Evolutionary conservation across 2,329 filamentous ascomycete genomes (phyloP).

Genomic region (Trichothecium sympodiale): DNA sequence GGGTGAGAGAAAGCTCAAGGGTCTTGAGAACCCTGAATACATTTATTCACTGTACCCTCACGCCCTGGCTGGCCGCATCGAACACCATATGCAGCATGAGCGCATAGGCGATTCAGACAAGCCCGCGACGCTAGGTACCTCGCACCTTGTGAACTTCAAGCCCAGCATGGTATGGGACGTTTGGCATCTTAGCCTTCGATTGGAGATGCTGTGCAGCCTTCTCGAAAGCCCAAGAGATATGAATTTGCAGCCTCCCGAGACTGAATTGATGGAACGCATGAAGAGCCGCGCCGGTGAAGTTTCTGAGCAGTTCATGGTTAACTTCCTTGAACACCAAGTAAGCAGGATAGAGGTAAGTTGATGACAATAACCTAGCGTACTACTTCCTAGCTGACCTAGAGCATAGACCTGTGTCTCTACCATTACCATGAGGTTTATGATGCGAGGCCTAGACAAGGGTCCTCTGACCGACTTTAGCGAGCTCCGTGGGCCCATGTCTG

Average conservation of each 20-base stretch:
- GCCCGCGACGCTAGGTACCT: conserved; percentile 54
- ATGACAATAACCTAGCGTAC: not conserved
- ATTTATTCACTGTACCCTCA: conserved; percentile 95
- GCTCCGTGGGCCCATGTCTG: conserved; percentile 66
- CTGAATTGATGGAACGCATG: conserved; percentile 64
- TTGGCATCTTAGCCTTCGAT: conserved; percentile 76
- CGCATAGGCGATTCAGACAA: conserved; percentile 32
- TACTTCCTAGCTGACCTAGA: not conserved
- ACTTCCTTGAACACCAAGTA: conserved; percentile 90
- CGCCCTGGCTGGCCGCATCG: conserved; percentile 68
- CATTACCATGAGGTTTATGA: conserved; percentile 67
- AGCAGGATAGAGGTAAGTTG: conserved; percentile 80
- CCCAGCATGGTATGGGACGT: conserved; percentile 79
- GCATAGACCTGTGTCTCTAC: conserved; percentile 68
- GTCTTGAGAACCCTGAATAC: conserved; percentile 91
- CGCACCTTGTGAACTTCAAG: conserved; percentile 43
- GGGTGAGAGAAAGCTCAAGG: conserved; percentile 90
- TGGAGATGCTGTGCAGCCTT: conserved; percentile 87
- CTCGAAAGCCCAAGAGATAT: conserved; percentile 60
- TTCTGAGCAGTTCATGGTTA: conserved; percentile 76
- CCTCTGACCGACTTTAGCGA: conserved; percentile 53
- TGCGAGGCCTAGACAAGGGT: conserved; percentile 47
- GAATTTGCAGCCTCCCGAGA: conserved; percentile 67
- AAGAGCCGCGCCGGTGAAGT: conserved; percentile 66
- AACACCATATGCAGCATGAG: conserved; percentile 49